phyloP scores from a whole-genome alignment of 2,329 filamentous ascomycete genomes.

The Trichophaea hybrida region DNA sequence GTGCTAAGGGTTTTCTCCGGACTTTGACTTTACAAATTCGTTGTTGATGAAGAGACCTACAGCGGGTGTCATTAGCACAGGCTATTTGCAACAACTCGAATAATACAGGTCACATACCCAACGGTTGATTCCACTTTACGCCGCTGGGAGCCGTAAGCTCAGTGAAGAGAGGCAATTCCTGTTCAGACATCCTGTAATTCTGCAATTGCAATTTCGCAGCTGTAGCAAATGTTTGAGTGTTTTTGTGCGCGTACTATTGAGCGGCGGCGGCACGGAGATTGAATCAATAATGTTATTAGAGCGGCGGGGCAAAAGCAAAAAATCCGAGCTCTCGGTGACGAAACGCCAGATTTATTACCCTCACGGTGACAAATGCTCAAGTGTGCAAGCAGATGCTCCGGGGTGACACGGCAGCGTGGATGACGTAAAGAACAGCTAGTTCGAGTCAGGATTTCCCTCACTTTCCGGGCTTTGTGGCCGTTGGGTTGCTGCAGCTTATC shows the following conservation, averaged over 20 bases:
- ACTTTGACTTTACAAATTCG: conserved; percentile 56
- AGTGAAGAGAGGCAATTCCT: conserved; percentile 20
- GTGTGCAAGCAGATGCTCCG: neutral
- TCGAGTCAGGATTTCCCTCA: neutral
- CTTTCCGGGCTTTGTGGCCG: neutral
- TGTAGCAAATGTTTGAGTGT: neutral
- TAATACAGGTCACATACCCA: conserved; percentile 8
- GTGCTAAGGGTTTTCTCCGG: conserved; percentile 49
- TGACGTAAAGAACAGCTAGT: neutral
- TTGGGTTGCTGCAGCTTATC: neutral
- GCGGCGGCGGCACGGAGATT: neutral
- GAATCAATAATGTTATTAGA: neutral
- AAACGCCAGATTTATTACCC: neutral
- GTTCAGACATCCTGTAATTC: neutral
- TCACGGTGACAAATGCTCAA: neutral
- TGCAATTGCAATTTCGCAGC: neutral
- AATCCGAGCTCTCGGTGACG: neutral
- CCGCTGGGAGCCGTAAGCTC: conserved; percentile 65
- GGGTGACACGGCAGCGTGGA: neutral
- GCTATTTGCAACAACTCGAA: neutral
- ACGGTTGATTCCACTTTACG: conserved; percentile 40
- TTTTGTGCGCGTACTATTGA: neutral
- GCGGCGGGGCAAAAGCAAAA: neutral
- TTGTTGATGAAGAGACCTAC: conserved; percentile 70
- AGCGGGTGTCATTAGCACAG: neutral